A percentile compares a stretch with the other conserved stretches of the same genome.
phyloP scores from a whole-genome alignment of 1,284 basidiomycete genomes.

The Dichomitus squalens region DNA sequence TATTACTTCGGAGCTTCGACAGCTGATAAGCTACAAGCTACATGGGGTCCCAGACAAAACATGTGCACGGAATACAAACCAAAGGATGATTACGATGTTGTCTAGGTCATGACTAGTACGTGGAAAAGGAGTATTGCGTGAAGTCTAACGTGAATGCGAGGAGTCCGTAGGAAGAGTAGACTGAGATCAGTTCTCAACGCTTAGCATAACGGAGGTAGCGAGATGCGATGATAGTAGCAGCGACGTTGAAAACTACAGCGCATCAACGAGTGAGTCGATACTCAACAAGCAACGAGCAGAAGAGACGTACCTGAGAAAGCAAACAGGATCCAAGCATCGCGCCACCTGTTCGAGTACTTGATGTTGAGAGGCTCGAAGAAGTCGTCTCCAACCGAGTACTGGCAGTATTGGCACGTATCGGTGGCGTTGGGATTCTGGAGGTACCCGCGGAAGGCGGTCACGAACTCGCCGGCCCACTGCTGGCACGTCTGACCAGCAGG shows the following conservation, averaged over 20 bases:
- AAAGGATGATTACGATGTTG: background rate
- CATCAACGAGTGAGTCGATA: background rate
- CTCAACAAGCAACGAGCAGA: background rate
- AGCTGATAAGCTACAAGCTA: background rate
- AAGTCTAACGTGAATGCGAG: background rate
- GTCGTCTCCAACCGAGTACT: conserved; percentile 69
- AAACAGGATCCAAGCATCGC: conserved; percentile 75
- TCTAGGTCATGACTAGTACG: background rate
- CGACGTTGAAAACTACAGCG: conserved; percentile 65
- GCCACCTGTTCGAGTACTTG: conserved; percentile 64
- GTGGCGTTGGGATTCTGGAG: conserved; percentile 73
- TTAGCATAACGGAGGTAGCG: conserved; percentile 74
- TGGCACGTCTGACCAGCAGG: conserved; percentile 77
- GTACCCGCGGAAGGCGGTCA: conserved; percentile 71
- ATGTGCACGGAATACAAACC: background rate
- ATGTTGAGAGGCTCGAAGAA: conserved; percentile 77
- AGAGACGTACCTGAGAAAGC: conserved; percentile 56
- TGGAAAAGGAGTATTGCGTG: background rate
- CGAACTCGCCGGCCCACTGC: conserved; percentile 72
- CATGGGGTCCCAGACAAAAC: background rate
- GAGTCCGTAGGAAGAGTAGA: background rate
- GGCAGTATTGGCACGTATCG: conserved; percentile 71
- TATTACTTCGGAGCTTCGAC: background rate
- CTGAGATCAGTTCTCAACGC: conserved; percentile 46
- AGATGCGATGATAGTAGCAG: conserved; percentile 71